Conservation (phyloP, 495 filamentous ascomycete species). For the Friedmanniomyces endolithicus region DNA sequence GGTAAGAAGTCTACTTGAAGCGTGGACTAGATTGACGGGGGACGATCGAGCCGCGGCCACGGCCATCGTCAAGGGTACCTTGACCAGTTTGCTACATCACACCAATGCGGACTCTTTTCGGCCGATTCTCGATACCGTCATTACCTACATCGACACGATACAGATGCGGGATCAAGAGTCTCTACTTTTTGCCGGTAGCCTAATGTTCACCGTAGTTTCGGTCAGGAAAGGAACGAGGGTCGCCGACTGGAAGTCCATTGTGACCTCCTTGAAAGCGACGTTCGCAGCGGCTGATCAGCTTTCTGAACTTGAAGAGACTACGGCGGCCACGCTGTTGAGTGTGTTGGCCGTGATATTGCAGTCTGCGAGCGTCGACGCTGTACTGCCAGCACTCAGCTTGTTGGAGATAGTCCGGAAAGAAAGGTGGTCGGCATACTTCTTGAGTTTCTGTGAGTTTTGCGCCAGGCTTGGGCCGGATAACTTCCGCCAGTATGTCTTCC, state of each 20-base stretch:
- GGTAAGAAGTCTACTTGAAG: slow-evolving; percentile 45
- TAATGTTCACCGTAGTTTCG: slow-evolving; percentile 55
- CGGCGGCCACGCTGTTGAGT: slow-evolving; percentile 29
- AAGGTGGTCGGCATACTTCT: slow-evolving; percentile 52
- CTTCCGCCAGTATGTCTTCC: slow-evolving; percentile 63
- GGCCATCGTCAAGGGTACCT: slow-evolving; percentile 56
- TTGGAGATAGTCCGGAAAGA: slow-evolving; percentile 51
- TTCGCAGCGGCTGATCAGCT: slow-evolving; percentile 1
- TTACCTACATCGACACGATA: background rate
- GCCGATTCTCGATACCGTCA: slow-evolving; percentile 36
- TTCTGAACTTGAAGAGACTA: background rate
- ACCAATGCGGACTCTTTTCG: slow-evolving; percentile 56
- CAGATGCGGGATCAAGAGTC: background rate
- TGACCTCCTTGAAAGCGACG: slow-evolving; percentile 36
- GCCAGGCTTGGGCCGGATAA: slow-evolving; percentile 58
- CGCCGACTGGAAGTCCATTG: slow-evolving; percentile 53
- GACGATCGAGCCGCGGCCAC: background rate
- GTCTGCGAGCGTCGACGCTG: slow-evolving; percentile 63
- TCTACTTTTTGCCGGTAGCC: slow-evolving; percentile 37
- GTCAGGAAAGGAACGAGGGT: slow-evolving; percentile 70
- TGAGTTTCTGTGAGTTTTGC: slow-evolving; percentile 72
- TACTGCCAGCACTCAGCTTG: slow-evolving; percentile 51
- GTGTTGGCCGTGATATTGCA: slow-evolving; percentile 51
- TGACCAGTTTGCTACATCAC: slow-evolving; percentile 72
- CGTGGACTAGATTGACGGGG: background rate